These are phyloP conservation scores for Epichloe typhina DNA, from an alignment of 2,329 filamentous ascomycete species.

Conservation along the genomic window DNA sequence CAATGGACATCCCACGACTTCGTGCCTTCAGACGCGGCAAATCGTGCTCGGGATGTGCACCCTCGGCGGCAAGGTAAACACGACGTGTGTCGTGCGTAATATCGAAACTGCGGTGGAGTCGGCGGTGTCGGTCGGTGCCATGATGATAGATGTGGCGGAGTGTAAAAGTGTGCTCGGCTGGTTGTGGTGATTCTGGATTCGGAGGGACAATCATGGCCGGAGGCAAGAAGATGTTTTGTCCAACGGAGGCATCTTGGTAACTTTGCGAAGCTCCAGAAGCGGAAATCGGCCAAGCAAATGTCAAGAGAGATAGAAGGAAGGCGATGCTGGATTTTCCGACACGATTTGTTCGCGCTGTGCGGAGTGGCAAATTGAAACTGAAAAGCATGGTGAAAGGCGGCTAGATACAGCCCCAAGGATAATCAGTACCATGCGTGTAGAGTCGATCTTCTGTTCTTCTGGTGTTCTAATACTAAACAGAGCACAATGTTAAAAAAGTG, in stretches of 20 bases:
- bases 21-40: conserved; percentile 44
- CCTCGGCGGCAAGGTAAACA: conserved; percentile 50
- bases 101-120: conserved; percentile 65
- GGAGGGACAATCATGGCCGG: conserved; percentile 26
- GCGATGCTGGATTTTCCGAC: conserved; percentile 49
- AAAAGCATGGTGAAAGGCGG: conserved; percentile 3
- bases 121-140: conserved; percentile 66
- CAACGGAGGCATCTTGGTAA: conserved; percentile 19
- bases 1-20: conserved; percentile 56
- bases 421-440: conserved; percentile 1
- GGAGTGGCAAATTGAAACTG: not conserved
- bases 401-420: conserved; percentile 1
- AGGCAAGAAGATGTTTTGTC: conserved; percentile 31
- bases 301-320: conserved; percentile 54
- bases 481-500: no score
- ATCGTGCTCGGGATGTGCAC: conserved; percentile 37
- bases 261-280: conserved; percentile 17
- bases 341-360: conserved; percentile 32
- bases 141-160: conserved; percentile 90
- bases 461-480: not conserved
- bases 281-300: conserved; percentile 33
- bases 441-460: not conserved
- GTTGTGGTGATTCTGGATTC: conserved; percentile 27
- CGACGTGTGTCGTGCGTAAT: conserved; percentile 37
- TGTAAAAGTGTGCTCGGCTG: conserved; percentile 47